Evolutionary conservation across 768 basidiomycete species (phyloP), one percentile per base, ranked within the genome.

Genomic region (Podaxis sp.): DNA sequence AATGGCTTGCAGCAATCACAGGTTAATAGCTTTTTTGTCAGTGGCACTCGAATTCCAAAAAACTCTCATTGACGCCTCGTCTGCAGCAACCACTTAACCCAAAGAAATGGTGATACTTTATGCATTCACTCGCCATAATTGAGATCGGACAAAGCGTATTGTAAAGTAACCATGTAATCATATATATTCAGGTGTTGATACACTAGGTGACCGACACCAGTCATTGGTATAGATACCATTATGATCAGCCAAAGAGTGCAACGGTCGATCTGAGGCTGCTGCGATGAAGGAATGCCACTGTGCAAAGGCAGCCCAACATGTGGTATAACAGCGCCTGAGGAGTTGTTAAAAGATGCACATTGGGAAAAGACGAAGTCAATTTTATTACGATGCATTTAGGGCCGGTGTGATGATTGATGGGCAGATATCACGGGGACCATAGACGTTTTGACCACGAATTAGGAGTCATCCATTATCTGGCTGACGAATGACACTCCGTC

Each of bases 301-400:
- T 61, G 53, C 62, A 54, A 7, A 63, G 71, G 75, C 77, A 79
- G 75, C 70, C 80, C 69, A 79, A 73, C 81, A 84, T 86, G 82
- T 86, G 81, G 79, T 79, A 76, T 67, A 67, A 69, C 66, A 70
- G 77, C 68, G 75, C 80, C 86, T 81, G 76, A 64, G 73, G 75
- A 74, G 75, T 81, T 85, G 86, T 86, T 85, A 86, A 86, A 87
- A 86, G 82, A 85, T 85, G 76, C 70, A 69, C 60, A 5, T 1
- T 32, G 25, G 32, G n/a, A 18, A 7, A 28, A 5, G 35, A 28
- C 25, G 4, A 35, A 27, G 16, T 47, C 38, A 42, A 18, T 44
- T 64, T 62, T 68, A 70, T 64, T 55, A 55, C 11, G 2, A 4
- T 1, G 3, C 51, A 51, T 78, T 84, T 76, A 83, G 83, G 84